These are phyloP conservation scores for Epithele typhae DNA, from an alignment of 768 basidiomycete genomes.

Conservation along the genomic window DNA sequence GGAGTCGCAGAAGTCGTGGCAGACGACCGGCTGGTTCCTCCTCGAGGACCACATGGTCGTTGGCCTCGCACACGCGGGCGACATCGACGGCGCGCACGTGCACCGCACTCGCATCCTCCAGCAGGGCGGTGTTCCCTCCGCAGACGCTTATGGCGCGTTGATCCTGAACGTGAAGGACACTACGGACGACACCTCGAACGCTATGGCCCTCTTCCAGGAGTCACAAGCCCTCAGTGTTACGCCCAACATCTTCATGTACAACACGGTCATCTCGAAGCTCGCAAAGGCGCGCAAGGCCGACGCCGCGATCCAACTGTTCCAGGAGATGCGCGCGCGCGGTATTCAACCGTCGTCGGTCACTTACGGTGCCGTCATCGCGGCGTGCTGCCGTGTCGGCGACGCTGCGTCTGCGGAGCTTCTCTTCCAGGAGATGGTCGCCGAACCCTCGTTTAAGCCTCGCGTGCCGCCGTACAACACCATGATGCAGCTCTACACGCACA, in stretches of 20 bases:
- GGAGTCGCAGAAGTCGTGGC: conserved; percentile 40
- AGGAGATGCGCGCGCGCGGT: conserved; percentile 69
- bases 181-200: conserved; percentile 91
- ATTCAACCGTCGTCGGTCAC: conserved; percentile 80
- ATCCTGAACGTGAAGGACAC: conserved; percentile 88
- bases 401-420: conserved; percentile 72
- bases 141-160: conserved; percentile 90
- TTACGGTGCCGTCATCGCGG: conserved; percentile 91
- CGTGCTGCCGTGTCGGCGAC: conserved; percentile 93
- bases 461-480: conserved; percentile 98
- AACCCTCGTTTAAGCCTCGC: conserved; percentile 75
- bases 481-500: conserved; percentile 94
- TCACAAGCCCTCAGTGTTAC: conserved; percentile 60
- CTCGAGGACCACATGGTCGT: conserved; percentile 91
- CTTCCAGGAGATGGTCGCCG: conserved; percentile 78
- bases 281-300: conserved; percentile 94
- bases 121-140: conserved; percentile 71
- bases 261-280: conserved; percentile 95
- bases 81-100: conserved; percentile 73
- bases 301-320: conserved; percentile 81
- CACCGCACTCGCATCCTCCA: conserved; percentile 77
- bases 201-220: conserved; percentile 80
- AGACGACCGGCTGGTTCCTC: conserved; percentile 60
- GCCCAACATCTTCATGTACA: conserved; percentile 89
- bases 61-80: conserved; percentile 76